Conservation (phyloP, 768 basidiomycete genomes). For the Tremella yokohamensis region DNA sequence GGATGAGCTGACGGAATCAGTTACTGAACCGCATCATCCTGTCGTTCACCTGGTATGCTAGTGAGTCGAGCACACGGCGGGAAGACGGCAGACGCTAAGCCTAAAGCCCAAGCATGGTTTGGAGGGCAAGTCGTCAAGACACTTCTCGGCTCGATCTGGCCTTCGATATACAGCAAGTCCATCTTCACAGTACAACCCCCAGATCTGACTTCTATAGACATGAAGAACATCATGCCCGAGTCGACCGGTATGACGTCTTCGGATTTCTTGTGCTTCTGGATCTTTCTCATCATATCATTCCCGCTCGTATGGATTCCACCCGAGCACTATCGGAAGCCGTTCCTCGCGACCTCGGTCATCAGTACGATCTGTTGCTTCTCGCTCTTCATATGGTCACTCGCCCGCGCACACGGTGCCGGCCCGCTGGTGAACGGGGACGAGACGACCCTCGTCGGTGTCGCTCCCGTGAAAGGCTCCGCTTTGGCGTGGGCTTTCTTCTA, state of each 20-base stretch:
- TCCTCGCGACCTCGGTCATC: constrained; percentile 24
- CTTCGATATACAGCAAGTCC: constrained; percentile 10
- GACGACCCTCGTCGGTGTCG: constrained; percentile 18
- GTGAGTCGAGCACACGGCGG: not conserved
- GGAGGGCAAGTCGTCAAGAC: constrained; percentile 31
- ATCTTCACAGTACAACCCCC: not conserved
- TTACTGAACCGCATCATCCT: constrained; percentile 14
- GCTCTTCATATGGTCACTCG: constrained; percentile 35
- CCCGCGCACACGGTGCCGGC: constrained; percentile 29
- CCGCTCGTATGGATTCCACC: constrained; percentile 33
- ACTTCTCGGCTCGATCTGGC: constrained; percentile 11
- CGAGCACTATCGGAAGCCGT: constrained; percentile 39
- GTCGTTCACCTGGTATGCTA: constrained; percentile 18
- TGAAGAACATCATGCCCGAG: constrained; percentile 36
- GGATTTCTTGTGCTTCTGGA: constrained; percentile 37
- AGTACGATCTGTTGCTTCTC: constrained; percentile 28
- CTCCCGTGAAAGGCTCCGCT: constrained; percentile 21
- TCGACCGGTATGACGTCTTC: constrained; percentile 31
- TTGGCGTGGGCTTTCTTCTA: constrained; percentile 42
- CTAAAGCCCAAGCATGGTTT: constrained; percentile 29
- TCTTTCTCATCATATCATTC: constrained; percentile 36
- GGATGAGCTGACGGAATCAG: constrained; percentile 1
- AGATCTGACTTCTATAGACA: not conserved
- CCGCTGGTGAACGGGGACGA: constrained; percentile 28
- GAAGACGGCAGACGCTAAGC: not conserved